A percentile compares a stretch with the other conserved stretches of the same genome.
These are phyloP conservation scores for Arachnopeziza araneosa DNA, from an alignment of 2,329 filamentous ascomycete species.

Conservation along the genomic window DNA sequence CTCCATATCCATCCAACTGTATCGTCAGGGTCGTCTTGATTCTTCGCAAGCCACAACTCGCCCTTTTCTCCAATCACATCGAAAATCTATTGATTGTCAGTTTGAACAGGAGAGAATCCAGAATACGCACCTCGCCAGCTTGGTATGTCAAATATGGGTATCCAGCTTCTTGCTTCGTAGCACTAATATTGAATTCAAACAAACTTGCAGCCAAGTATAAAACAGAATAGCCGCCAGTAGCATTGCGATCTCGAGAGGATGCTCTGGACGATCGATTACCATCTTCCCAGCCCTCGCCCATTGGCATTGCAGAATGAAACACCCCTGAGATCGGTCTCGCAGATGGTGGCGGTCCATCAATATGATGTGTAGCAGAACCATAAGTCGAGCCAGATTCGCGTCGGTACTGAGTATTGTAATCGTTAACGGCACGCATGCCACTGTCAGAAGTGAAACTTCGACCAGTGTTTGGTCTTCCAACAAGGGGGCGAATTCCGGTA, in stretches of 20 bases:
- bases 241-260: slow-evolving; percentile 51
- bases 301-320: slow-evolving; percentile 82
- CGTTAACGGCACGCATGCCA: slow-evolving; percentile 46
- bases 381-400: slow-evolving; percentile 53
- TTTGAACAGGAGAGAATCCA: slow-evolving; percentile 1
- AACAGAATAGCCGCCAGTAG: slow-evolving; percentile 59
- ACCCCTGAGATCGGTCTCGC: slow-evolving; percentile 61
- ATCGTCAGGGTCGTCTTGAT: slow-evolving; percentile 80
- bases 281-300: slow-evolving; percentile 60
- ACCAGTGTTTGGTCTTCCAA: slow-evolving; percentile 49
- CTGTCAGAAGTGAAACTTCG: slow-evolving; percentile 51
- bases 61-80: slow-evolving; percentile 95
- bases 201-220: slow-evolving; percentile 89
- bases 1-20: slow-evolving; percentile 98
- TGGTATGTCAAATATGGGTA: slow-evolving; percentile 96
- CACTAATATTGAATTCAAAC: slow-evolving; percentile 96
- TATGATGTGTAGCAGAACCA: slow-evolving; percentile 41
- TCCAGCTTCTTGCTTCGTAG: slow-evolving; percentile 83
- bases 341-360: slow-evolving; percentile 25
- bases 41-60: slow-evolving; percentile 94
- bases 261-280: slow-evolving; percentile 50
- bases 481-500: slow-evolving; percentile 37
- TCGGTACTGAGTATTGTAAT: slow-evolving; percentile 37
- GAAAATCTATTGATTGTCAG: slow-evolving; percentile 53
- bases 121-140: slow-evolving; percentile 68